Base-by-base conservation (phyloP, 768 basidiomycete genomes). In the Nidularia sp. region DNA sequence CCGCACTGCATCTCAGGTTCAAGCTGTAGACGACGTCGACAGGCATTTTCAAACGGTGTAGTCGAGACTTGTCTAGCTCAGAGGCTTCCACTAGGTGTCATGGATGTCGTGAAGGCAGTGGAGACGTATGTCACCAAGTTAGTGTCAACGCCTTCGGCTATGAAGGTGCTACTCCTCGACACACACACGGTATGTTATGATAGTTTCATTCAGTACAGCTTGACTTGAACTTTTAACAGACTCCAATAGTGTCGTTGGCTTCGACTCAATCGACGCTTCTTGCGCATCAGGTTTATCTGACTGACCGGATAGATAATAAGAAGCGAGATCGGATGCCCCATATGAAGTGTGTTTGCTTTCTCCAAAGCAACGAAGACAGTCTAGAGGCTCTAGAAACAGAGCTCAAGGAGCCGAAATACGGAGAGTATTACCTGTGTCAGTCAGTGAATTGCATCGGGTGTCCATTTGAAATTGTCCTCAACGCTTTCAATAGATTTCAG, bases 381-480 rank as follows among this genome's bases (percentile, higher is more conserved):
- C 73, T 99, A 34, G 84, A 85, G 51, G 88, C 88, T 25, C 77
- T 98, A 51, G 88, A 88, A 58, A 74, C 80, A 51, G 97, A 99
- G 64, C 76, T 99, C 34, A 78, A 78, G 35, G 88, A 93, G 62
- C 96, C 95, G 7, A 89, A 89, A 70, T 99, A 98, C 62, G 94
- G 94, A 66, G 93, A 94, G 73, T 99, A 99, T 72, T 98, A 96
- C 79, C 74, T 99, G 66, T 99, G 96, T 98, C 83, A 88, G 96
- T 93, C 76, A 79, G 86, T 89, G 83, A 79, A 75, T 80, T 72
- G 70, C 62, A 57, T 62, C 61, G 62, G 59, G 60, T 68, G 57
- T 57, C 51, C 48, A 54, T 64, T 56, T 51, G 54, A 50, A 53
- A 53, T 33, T 35, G 49, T 50, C 51, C 64, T 64, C 55, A 62